These are phyloP conservation scores for Xanthoparmelia taractica DNA, from an alignment of 495 filamentous ascomycete genomes.

Conservation along the genomic window DNA sequence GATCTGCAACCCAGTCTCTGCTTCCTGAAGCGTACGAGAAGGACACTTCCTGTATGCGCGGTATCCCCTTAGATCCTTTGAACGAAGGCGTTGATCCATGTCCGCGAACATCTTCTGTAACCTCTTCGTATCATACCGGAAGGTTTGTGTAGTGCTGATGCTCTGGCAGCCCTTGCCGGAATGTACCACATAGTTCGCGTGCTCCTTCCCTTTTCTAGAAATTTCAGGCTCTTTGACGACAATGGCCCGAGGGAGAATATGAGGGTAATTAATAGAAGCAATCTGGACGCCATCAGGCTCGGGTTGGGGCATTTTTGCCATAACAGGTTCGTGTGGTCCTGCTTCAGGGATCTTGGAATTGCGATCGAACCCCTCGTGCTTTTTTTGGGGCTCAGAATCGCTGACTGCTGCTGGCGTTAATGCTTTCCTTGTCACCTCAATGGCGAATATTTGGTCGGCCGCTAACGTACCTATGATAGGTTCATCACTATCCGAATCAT, in stretches of 20 bases:
- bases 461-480: neutral
- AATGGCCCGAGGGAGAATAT: neutral
- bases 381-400: neutral
- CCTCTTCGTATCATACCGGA: neutral
- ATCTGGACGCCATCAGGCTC: neutral
- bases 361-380: neutral
- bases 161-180: neutral
- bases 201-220: neutral
- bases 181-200: neutral
- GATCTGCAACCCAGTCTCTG: conserved; percentile 20
- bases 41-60: neutral
- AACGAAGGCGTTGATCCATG: neutral
- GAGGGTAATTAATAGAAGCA: neutral
- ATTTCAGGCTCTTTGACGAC: neutral
- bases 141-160: neutral
- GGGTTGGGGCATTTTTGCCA: neutral
- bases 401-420: neutral
- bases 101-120: neutral
- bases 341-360: neutral
- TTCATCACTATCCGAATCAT: neutral
- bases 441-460: too few relatives aligned
- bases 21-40: neutral
- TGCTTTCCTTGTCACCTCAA: too few relatives aligned
- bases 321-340: neutral
- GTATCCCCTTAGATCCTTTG: neutral